Base-by-base conservation (phyloP, 495 filamentous ascomycete species). In the Massariosphaeria phaeospora region DNA sequence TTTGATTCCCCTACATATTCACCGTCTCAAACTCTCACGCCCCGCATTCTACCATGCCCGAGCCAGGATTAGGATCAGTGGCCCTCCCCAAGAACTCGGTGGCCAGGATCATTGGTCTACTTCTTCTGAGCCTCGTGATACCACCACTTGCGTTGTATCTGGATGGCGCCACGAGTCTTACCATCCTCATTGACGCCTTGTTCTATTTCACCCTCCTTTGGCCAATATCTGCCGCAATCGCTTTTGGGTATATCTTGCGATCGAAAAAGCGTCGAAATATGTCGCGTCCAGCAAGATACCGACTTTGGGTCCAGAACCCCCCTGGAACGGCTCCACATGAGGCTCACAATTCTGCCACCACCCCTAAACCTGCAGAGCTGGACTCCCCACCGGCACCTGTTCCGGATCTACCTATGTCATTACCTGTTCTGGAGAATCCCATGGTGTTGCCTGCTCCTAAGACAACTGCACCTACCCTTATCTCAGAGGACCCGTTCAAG, bases 121-220 rank as follows among this genome's bases (percentile, higher is more conserved):
- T 58, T 15, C 12, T 52, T 11, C 20, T 58, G 10, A 18, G 13
- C 27, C 9, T 58, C 38, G 18, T 46, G 4, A 21, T 27, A 13
- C 49, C 42, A 17, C 48, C 56, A 6, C 8, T 48, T 12, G 42
- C 42, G 9, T 15, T 59, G 18, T 53, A 59, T 31, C 34, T 59
- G 1, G 48, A 59, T 25, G 42, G 56, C n/a, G 48, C n/a, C 8
- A 41, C 48, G 2, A 5, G 6, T 2, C 15, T 35, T 12, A 31
- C 52, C 12, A 33, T 40, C 12, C 2, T 26, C 10, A 38, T 51
- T 38, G 45, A 45, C 46, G 36, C 42, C 33, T 1, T 30, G 18
- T 15, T 61, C 6, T 55, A 17, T 3, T 21, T 47, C 33, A 27
- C 35, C 20, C 2, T 21, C 13, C 29, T 33, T 12, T 42, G 12